Evolutionary conservation across 225 moss, liverwort and hornwort genomes (phyloP).

Genomic region (Climacium dendroides): DNA sequence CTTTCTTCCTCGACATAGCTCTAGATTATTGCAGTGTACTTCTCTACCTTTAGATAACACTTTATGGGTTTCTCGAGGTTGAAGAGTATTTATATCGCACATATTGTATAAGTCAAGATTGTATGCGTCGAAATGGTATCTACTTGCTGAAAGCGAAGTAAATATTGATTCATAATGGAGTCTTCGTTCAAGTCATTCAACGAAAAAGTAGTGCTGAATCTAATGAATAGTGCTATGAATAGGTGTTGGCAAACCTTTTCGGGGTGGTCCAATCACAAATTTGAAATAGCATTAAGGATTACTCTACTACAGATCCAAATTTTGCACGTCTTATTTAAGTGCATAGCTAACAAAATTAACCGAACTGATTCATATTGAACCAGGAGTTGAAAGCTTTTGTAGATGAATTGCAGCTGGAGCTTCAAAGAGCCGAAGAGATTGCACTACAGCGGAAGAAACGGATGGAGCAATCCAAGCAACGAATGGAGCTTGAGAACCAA

Average conservation of each 20-base stretch:
- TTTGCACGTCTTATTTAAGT: not conserved
- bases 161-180: not conserved
- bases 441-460: constrained; percentile 20
- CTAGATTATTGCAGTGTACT: not conserved
- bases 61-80: not conserved
- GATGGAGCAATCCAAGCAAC: constrained; percentile 30
- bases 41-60: not conserved
- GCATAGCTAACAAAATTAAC: not conserved
- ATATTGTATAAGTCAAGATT: not conserved
- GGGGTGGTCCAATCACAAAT: not conserved
- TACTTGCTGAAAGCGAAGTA: not conserved
- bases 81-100: not conserved
- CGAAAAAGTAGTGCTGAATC: not conserved
- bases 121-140: not conserved
- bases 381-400: constrained; percentile 49
- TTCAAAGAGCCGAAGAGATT: constrained; percentile 39
- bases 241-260: not conserved
- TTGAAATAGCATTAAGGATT: not conserved
- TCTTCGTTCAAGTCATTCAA: not conserved
- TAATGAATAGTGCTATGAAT: not conserved
- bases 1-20: not conserved
- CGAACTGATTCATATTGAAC: not conserved
- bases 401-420: constrained; percentile 40
- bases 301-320: not conserved
- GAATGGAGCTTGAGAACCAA: constrained; percentile 42